These are phyloP conservation scores for Boletus bicolor DNA, from an alignment of 768 basidiomycete species.

Conservation along the genomic window DNA sequence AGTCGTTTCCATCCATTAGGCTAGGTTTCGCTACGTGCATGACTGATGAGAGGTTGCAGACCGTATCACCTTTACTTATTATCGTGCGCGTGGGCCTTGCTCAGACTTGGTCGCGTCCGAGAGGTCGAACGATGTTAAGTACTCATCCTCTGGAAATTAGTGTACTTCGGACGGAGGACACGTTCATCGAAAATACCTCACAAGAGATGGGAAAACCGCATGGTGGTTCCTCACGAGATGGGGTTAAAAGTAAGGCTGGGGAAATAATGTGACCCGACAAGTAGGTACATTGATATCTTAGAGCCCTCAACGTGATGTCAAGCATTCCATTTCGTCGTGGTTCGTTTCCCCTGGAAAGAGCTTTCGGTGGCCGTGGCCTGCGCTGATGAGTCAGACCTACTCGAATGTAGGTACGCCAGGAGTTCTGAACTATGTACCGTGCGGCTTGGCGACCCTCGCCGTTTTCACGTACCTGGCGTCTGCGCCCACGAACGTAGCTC, in stretches of 20 bases:
- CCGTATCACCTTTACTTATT: slow-evolving; percentile 19
- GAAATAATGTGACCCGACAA: background rate
- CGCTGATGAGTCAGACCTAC: no score
- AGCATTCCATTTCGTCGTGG: background rate
- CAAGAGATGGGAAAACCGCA: background rate
- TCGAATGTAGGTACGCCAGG: no score
- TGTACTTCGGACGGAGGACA: slow-evolving; percentile 1
- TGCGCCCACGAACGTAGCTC: background rate
- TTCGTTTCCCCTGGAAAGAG: background rate
- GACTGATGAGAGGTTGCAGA: slow-evolving; percentile 7
- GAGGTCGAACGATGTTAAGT: background rate
- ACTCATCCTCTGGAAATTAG: slow-evolving; percentile 1
- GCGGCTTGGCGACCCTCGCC: background rate
- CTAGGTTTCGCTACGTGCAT: background rate
- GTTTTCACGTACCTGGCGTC: background rate
- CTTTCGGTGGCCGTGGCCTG: background rate
- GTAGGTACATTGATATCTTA: background rate
- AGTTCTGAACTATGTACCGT: background rate
- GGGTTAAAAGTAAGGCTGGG: background rate
- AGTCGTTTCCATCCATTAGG: background rate
- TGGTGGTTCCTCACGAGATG: background rate
- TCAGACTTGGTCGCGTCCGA: background rate
- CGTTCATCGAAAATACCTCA: background rate
- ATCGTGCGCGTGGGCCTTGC: slow-evolving; percentile 17
- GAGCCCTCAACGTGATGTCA: background rate